Base-by-base conservation (phyloP, 2,329 filamentous ascomycete genomes). In the Chaetomiaceae sp. region DNA sequence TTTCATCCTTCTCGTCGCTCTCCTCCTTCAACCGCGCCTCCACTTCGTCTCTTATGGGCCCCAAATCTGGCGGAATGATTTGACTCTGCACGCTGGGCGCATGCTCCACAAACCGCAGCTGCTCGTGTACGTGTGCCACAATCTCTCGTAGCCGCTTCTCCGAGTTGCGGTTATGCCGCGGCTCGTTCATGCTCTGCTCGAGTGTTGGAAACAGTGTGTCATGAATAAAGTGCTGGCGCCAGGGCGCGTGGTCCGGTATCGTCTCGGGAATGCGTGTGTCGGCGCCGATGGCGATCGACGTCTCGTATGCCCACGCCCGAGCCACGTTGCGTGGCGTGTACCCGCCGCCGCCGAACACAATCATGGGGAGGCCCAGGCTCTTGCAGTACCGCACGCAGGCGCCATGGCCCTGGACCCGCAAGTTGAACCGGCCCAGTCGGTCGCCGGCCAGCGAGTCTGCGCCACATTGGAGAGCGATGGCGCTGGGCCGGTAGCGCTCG, bases 271-370 rank as follows among this genome's bases (percentile, higher is more conserved):
- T 85, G 53, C 81, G 80, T 58, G 86, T 78, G 55, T 87, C 78
- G 53, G 84, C 84, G 61, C 85, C 84, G 58, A 95, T 88, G 55
- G 90, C 90, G 61, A 97, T 89, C 56, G 88, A 87, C 11, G 94
- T 99, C 73, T 99, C 94, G 71, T 95, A 92, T 21, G 91, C 90
- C 94, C 94, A 99, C 27, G 92, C 90, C 49, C 94, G 87, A 37
- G 94, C 94, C 6, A 99, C 94, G 65, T 99, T 99, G 59, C 92
- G 84, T 5, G 94, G 91, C 13, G 94, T 99, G 71, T 99, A 99
- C 25, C 94, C 94, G 52, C 94, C 94, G 34, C 94, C 94, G 40
- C 94, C 94, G 54, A 97, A 89, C 50, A 99, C 82, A 45, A 99
- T 84, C 57, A 97, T 79, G 2, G 94, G 94, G 1, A 95, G 75